Conservation (phyloP, 202 grass and related monocot genomes). For the Saccharum hybrid region DNA sequence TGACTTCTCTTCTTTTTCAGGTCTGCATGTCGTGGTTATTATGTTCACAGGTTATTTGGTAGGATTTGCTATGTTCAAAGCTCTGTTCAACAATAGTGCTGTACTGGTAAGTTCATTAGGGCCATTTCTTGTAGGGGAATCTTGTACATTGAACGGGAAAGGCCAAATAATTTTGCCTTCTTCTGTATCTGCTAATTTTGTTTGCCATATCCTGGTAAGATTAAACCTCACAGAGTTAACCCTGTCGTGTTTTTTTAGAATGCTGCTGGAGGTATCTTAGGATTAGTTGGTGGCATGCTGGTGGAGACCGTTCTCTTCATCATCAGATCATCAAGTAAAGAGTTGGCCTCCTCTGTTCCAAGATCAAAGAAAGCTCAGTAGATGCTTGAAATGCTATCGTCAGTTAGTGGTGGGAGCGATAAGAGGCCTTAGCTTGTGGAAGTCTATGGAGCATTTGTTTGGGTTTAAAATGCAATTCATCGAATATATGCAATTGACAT, state of each 20-base stretch:
- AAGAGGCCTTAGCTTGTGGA: neutral
- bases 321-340: conserved; percentile 80
- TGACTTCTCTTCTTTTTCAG: conserved; percentile 47
- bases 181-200: neutral
- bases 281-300: conserved; percentile 82
- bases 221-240: neutral
- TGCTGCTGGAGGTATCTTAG: conserved; percentile 93
- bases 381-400: neutral
- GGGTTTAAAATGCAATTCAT: conserved; percentile 5
- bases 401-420: neutral
- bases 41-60: conserved; percentile 98
- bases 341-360: conserved; percentile 48
- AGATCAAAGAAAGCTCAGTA: conserved; percentile 61
- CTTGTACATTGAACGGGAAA: neutral
- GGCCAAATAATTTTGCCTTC: neutral
- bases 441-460: conserved; percentile 26
- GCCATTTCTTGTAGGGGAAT: neutral
- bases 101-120: conserved; percentile 60
- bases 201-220: neutral
- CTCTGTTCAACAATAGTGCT: conserved; percentile 79
- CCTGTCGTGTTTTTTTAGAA: conserved; percentile 58
- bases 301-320: conserved; percentile 91
- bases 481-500: neutral
- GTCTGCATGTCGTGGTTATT: conserved; percentile 83
- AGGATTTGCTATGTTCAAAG: conserved; percentile 76